Evolutionary conservation across 176 grass and related monocot genomes (phyloP), one percentile per base, ranked within the genome.

Genomic region (Tillandsia leiboldiana): DNA sequence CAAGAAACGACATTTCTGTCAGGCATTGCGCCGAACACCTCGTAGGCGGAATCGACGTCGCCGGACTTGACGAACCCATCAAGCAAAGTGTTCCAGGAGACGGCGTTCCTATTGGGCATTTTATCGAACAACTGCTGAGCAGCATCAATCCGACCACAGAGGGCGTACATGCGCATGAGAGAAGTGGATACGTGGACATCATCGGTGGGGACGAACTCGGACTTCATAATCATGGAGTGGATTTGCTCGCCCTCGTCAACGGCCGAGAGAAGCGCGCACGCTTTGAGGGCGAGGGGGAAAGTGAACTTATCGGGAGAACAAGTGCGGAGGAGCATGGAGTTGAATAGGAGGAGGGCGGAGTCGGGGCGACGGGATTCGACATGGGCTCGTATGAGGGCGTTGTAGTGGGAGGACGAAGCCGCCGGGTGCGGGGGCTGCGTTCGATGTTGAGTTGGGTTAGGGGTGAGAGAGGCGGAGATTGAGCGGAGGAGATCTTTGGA

Each of bases 71-170:
- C 47, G 52, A 87, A 58, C 9, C 64, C 85, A 7, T 83, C 80
- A 9, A 87, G 72, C 22, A 87, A 58, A 42, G 80, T 81, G 80
- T 87, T 87, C 77, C 80, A 87, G 42, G 77, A 62, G 9, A 87
- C 80, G 20, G 70, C 58, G 12, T 77, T 80, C 77, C 77, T 83
- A 9, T 17, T 59, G 0, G 69, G 70, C 85, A 87, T 87, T 70
- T 63, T 63, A 3, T 80, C 76, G 64, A 87, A 83, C 72, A 83
- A 1, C 72, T 76, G 78, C 80, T 64, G 80, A 63, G 85, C 85
- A 42, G 80, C 80, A 11, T 11, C 13, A 67, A 73, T 23, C 53
- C 64, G 72, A 48, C 72, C 76, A 15, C 74, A 77, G 48, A 75
- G 54, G 20, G 68, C 50, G 72, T 87, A 87, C 54, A 9, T 73